Conservation (phyloP, 140 eudicot species). For the Flaveria floridana region DNA sequence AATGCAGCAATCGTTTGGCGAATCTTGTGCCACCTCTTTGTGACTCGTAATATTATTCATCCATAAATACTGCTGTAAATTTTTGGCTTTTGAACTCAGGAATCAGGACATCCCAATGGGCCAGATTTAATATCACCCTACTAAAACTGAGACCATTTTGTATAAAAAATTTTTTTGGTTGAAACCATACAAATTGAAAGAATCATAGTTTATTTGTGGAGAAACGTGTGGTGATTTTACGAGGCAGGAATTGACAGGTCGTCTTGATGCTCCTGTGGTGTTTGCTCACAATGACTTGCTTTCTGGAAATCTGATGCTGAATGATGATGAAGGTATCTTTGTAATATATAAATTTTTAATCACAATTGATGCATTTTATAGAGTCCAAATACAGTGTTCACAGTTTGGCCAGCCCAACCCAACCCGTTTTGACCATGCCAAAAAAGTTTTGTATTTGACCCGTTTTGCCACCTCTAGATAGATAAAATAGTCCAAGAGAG, state of each 20-base stretch:
- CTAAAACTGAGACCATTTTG: not conserved
- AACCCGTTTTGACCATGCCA: not conserved
- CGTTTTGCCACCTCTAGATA: not conserved
- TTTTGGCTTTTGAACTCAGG: not conserved
- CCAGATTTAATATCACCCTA: conserved; percentile 4
- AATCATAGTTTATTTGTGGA: conserved; percentile 37
- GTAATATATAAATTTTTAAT: not conserved
- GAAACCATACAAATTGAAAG: conserved; percentile 22
- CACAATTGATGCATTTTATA: not conserved
- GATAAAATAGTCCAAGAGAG: not conserved
- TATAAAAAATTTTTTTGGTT: conserved; percentile 12
- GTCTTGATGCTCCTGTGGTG: conserved; percentile 79
- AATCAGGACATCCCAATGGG: not conserved
- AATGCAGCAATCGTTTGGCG: too few species aligned
- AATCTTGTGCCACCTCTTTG: not conserved
- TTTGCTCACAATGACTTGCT: conserved; percentile 89
- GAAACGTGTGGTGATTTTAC: conserved; percentile 40
- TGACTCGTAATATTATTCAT: not conserved
- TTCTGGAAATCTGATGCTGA: conserved; percentile 92
- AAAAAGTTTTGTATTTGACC: not conserved
- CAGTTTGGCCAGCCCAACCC: not conserved
- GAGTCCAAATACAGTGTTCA: not conserved
- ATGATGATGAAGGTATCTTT: conserved; percentile 72
- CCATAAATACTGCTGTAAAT: not conserved
- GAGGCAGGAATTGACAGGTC: conserved; percentile 84